Evolutionary conservation across 2,329 filamentous ascomycete species (phyloP), one percentile per base, ranked within the genome.

Genomic region (Juglanconis sp.): DNA sequence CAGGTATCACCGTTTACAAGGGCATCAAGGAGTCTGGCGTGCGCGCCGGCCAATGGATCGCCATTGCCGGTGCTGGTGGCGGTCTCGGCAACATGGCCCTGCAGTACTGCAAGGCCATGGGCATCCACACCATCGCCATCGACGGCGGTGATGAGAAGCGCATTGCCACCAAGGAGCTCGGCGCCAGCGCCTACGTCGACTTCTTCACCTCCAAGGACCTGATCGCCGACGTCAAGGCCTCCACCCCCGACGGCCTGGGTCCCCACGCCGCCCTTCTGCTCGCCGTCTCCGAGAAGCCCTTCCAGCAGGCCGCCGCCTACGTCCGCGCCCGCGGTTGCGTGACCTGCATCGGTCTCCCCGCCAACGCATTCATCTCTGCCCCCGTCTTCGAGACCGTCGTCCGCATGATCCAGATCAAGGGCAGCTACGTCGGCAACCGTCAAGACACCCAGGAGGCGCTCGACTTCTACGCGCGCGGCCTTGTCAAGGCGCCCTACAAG

Each of bases 101-200:
- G 67, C 93, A 96, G 78, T 96, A 96, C 76, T 92, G 91, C 57
- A 90, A 88, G 75, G 93, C 92, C 47, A 96, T 97, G 92, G 92
- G 92, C 61, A 78, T 96, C 55, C 81, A 87, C 65, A 79, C 86
- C 66, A 87, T 96, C 69, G 92, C 88, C 67, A 92, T 97, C 67
- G 93, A 96, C 69, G 85, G 84, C 53, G 92, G 92, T 53, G 85
- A 86, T 3, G 92, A 95, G 77, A 96, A 96, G 85, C 81, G 78
- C 70, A 78, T 84, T 64, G 84, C 92, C 78, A 87, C 84, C 74
- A 78, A 84, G 69, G 71, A 82, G 64, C 86, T 96, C 52, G 93
- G 93, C 53, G 87, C 91, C 5, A 74, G 80, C 47, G 74, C 81
- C 53, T 98, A 87, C 68, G 83, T 97, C 72, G 94, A 98, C 80